A percentile compares a stretch with the other conserved stretches of the same genome.
Evolutionary conservation across 768 basidiomycete species (phyloP).

Genomic region (Suillus luteus): DNA sequence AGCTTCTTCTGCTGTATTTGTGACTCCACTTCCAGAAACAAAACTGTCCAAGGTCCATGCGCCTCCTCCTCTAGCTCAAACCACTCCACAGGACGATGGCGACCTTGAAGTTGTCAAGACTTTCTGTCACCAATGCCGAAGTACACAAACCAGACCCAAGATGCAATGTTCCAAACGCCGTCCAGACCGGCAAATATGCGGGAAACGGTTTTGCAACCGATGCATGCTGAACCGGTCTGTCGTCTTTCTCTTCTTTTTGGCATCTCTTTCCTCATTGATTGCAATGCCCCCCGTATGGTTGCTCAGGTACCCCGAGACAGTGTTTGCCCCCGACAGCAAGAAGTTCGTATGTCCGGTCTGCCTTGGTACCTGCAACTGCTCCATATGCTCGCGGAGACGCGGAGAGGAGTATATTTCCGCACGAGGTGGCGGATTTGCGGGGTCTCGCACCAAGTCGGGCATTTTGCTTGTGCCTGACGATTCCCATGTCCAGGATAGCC

Average conservation of each 20-base stretch:
- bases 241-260: background rate
- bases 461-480: conserved; percentile 29
- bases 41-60: background rate
- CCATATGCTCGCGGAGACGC: conserved; percentile 42
- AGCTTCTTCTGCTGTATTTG: conserved; percentile 12
- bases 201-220: conserved; percentile 37
- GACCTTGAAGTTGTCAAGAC: conserved; percentile 13
- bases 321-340: conserved; percentile 33
- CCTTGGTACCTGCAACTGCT: conserved; percentile 49
- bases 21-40: conserved; percentile 9
- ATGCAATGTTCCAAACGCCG: conserved; percentile 35
- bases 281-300: background rate
- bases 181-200: conserved; percentile 26
- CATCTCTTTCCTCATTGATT: conserved; percentile 13
- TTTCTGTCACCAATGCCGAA: conserved; percentile 42
- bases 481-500: background rate
- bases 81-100: background rate
- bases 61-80: background rate
- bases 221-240: conserved; percentile 38
- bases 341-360: conserved; percentile 49
- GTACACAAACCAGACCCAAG: conserved; percentile 31
- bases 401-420: conserved; percentile 48
- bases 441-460: conserved; percentile 23
- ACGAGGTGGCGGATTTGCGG: conserved; percentile 26
- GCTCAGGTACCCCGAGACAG: conserved; percentile 41